phyloP scores from a whole-genome alignment of 2,329 filamentous ascomycete genomes.

The Aspergillus uvarum region DNA sequence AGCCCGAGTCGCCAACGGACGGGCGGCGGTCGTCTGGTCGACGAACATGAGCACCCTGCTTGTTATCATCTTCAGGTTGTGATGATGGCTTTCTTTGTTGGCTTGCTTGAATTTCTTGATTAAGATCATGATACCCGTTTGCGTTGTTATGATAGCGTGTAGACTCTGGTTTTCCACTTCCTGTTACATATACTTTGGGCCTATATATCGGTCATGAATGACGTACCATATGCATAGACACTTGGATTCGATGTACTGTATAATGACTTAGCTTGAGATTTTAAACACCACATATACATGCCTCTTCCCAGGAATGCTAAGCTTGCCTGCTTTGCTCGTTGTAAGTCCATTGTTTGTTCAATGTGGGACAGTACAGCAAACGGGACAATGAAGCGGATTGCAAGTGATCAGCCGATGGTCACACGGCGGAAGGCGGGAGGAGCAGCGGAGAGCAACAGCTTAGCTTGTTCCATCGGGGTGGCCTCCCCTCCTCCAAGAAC shows the following conservation, averaged over 20 bases:
- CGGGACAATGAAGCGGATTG: not conserved
- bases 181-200: not conserved
- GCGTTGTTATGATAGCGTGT: conserved; percentile 10
- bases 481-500: not conserved
- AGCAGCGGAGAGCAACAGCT: conserved; percentile 15
- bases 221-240: not conserved
- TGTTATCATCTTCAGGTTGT: not conserved
- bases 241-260: not conserved
- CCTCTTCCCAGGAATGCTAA: not conserved
- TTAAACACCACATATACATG: not conserved
- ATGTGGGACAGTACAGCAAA: not conserved
- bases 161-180: not conserved
- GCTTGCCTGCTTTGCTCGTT: too few relatives aligned
- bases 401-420: conserved; percentile 9
- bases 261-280: not conserved
- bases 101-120: not conserved
- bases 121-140: conserved; percentile 7
- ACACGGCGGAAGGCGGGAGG: conserved; percentile 19
- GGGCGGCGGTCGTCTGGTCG: conserved; percentile 38
- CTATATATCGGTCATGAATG: not conserved
- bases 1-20: conserved; percentile 43
- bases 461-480: conserved; percentile 3
- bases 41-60: conserved; percentile 21
- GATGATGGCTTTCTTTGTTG: not conserved
- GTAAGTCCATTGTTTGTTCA: too few relatives aligned